These are phyloP conservation scores for Pseudogymnoascus sp. DNA, from an alignment of 2,329 filamentous ascomycete species.

Conservation along the genomic window DNA sequence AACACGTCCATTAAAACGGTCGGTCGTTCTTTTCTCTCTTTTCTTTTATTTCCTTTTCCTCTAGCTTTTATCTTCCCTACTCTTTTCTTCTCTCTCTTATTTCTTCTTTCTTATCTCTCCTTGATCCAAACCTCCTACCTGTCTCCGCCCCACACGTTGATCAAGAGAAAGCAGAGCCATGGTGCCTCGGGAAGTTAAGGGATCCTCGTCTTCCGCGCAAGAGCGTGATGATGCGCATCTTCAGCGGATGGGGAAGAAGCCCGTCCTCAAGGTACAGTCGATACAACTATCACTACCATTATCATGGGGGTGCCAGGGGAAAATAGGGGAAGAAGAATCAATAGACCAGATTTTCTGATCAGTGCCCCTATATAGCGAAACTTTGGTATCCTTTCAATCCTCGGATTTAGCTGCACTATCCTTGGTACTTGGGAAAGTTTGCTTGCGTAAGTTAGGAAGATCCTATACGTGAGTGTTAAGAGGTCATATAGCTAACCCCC, in stretches of 20 bases:
- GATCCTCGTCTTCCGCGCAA: not conserved
- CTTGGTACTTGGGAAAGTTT: constrained; percentile 36
- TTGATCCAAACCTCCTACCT: no score
- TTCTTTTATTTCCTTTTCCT: not conserved
- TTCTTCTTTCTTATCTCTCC: no score
- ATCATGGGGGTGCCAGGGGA: not conserved
- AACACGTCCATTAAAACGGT: not conserved
- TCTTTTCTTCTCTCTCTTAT: not conserved
- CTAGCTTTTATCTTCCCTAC: not conserved
- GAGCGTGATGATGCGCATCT: not conserved
- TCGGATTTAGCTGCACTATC: constrained; percentile 35
- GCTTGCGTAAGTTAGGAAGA: constrained; percentile 27
- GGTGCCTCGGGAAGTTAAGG: not conserved
- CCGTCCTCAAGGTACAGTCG: not conserved
- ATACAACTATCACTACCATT: not conserved
- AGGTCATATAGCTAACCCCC: not conserved
- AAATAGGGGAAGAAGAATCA: not conserved
- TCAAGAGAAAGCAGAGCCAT: not conserved
- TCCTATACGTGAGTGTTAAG: not conserved
- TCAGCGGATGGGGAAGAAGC: not conserved
- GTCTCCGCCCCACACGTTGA: not conserved
- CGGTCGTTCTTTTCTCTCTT: not conserved
- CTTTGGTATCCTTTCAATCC: constrained; percentile 36
- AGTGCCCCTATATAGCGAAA: constrained; percentile 29
- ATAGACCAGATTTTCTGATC: not conserved